phyloP scores from a whole-genome alignment of 805 yeast species.

The Candida chilensis region DNA sequence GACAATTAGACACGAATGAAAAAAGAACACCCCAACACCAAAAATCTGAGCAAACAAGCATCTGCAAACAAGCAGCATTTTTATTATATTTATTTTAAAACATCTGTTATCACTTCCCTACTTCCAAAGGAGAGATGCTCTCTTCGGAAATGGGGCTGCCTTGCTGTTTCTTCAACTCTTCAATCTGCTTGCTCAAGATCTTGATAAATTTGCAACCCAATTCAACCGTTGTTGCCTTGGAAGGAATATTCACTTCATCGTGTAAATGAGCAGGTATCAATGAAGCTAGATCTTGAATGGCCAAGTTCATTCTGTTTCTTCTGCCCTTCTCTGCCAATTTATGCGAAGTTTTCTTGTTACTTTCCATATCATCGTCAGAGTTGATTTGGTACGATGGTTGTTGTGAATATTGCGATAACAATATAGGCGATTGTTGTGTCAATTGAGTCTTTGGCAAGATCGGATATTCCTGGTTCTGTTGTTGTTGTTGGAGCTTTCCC shows the following conservation, averaged over 20 bases:
- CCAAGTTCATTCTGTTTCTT: constrained; percentile 84
- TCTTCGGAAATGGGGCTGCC: too few species aligned
- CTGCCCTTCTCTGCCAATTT: constrained; percentile 96
- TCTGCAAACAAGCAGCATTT: too few species aligned
- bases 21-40: too few species aligned
- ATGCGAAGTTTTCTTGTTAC: constrained; percentile 68
- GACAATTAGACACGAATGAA: too few species aligned
- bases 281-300: constrained; percentile 64
- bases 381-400: too few species aligned
- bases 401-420: not conserved
- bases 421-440: not conserved
- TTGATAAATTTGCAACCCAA: constrained; percentile 68
- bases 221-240: constrained; percentile 94
- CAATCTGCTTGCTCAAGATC: constrained; percentile 27
- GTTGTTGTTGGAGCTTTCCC: constrained; percentile 20
- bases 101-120: too few species aligned
- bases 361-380: too few species aligned
- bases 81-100: too few species aligned
- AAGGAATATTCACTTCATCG: constrained; percentile 56
- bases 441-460: not conserved
- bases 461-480: constrained; percentile 1
- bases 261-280: constrained; percentile 57
- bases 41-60: too few species aligned
- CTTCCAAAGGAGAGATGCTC: too few species aligned
- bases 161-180: constrained; percentile 6